Percentiles rank a stretch among this genome's conserved stretches.
These are phyloP conservation scores for Paraphaeosphaeria minitans DNA, from an alignment of 2,329 filamentous ascomycete species.

Conservation along the genomic window DNA sequence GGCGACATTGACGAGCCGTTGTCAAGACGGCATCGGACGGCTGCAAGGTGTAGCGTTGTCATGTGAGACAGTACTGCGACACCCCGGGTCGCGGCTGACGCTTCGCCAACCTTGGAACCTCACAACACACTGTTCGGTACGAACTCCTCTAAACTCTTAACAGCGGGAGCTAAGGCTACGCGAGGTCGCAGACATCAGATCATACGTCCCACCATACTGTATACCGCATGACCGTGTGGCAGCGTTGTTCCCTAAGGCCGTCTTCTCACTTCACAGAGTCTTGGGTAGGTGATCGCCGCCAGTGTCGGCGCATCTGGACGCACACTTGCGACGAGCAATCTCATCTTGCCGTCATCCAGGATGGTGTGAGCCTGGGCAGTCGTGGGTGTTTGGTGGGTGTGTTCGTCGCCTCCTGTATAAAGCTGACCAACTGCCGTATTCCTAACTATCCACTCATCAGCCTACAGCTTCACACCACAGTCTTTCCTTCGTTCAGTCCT, in stretches of 20 bases:
- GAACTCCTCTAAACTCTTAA: slow-evolving; percentile 26
- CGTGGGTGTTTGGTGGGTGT: neutral
- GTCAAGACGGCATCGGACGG: slow-evolving; percentile 22
- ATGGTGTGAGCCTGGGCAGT: slow-evolving; percentile 15
- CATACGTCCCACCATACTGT: slow-evolving; percentile 39
- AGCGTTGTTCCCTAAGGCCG: slow-evolving; percentile 28
- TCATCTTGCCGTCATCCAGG: slow-evolving; percentile 26
- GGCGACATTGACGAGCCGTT: slow-evolving; percentile 21
- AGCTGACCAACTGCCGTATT: slow-evolving; percentile 18
- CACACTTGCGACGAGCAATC: slow-evolving; percentile 38
- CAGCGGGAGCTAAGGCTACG: slow-evolving; percentile 27
- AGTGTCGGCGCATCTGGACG: slow-evolving; percentile 14
- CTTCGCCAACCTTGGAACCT: slow-evolving; percentile 22
- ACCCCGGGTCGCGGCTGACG: slow-evolving; percentile 29
- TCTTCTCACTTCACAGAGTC: slow-evolving; percentile 19
- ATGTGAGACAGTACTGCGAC: slow-evolving; percentile 44
- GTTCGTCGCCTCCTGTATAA: slow-evolving; percentile 34
- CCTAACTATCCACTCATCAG: slow-evolving; percentile 35
- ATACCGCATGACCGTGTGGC: slow-evolving; percentile 40
- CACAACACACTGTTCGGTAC: slow-evolving; percentile 20
- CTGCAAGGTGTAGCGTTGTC: slow-evolving; percentile 32
- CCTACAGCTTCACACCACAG: slow-evolving; percentile 26
- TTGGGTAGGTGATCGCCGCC: slow-evolving; percentile 17
- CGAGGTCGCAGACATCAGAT: slow-evolving; percentile 42
- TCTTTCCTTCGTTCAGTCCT: slow-evolving; percentile 22